Conservation (phyloP, 2,329 filamentous ascomycete species). For the Ceratocystis diversiconidia region DNA sequence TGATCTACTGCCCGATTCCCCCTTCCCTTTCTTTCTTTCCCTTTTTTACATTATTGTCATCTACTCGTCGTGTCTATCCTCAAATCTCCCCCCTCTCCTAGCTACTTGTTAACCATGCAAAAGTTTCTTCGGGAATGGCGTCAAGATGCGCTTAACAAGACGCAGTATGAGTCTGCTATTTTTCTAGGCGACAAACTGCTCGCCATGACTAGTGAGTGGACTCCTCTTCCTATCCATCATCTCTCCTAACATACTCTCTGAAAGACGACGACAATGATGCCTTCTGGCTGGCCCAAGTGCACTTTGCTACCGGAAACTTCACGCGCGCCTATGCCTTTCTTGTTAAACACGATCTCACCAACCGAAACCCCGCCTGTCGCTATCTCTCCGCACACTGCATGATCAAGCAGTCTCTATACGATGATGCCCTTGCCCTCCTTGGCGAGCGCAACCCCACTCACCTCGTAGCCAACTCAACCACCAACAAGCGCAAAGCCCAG, state of each 20-base stretch:
- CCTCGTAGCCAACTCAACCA: slow-evolving; percentile 49
- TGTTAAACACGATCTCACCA: slow-evolving; percentile 65
- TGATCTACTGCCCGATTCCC: too few species aligned
- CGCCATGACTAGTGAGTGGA: slow-evolving; percentile 66
- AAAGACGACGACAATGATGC: slow-evolving; percentile 84
- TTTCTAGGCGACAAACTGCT: slow-evolving; percentile 96
- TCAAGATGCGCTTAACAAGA: slow-evolving; percentile 87
- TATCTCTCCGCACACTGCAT: slow-evolving; percentile 91
- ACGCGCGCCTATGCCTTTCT: slow-evolving; percentile 80
- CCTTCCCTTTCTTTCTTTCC: not conserved
- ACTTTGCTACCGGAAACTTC: slow-evolving; percentile 92
- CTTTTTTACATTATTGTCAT: not conserved
- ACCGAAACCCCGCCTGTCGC: slow-evolving; percentile 70
- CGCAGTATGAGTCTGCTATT: slow-evolving; percentile 91
- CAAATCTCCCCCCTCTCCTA: not conserved
- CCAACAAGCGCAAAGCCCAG: slow-evolving; percentile 50
- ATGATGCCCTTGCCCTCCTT: slow-evolving; percentile 72
- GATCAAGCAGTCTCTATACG: slow-evolving; percentile 79
- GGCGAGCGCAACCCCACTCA: slow-evolving; percentile 92
- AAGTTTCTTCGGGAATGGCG: slow-evolving; percentile 86
- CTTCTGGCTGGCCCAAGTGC: slow-evolving; percentile 95
- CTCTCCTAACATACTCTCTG: slow-evolving; percentile 1
- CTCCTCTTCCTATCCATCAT: not conserved
- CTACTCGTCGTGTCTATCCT: not conserved
- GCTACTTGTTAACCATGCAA: slow-evolving; percentile 50